Base-by-base conservation (phyloP, 169 alveolate species). In the Plasmodium chabaudi region DNA sequence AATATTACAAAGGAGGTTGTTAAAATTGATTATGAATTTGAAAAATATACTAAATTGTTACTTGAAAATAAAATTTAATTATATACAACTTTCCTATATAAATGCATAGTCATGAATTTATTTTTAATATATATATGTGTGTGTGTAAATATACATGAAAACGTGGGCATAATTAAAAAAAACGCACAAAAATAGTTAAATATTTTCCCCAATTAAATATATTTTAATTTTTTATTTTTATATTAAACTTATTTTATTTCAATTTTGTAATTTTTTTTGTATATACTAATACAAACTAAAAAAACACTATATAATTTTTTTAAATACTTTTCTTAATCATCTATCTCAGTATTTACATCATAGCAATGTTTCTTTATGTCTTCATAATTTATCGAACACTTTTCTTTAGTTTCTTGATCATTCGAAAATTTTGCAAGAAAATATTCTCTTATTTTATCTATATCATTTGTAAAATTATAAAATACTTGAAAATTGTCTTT, bases 11-110 rank as follows among this genome's bases (percentile, higher is more conserved):
- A 93, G 72, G 93, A 95, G 68, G 94, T 97, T 19, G 92, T 93
- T 79, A 94, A 94, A 74, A 97, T 97, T 93, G 97, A 97, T 12
- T 98, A 96, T 59, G 98, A 95, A 77, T 97, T 98, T 91, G 94
- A 94, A 68, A 97, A 96, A 89, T 98, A 98, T 93, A 96, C 98
- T 84, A 96, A 96, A 84, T 47, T 92, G 91, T 59, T 93, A n/a
- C 89, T 92, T 27, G 82, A 75, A 39, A 82, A 82, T 82, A 65
- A 82, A 55, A 82, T 82, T 67, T 82, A 82, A 39, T 44, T 49
- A 51, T 57, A 17, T 23, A 17, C 13, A 15, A 12, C 25, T 7
- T 56, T n/a, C 19, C 9, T 17, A 9, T 23, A 12, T 57, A 23
- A 9, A 15, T 57, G 10, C 5, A 57, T 17, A 19, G 59, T 17